Conservation (phyloP, 2,329 filamentous ascomycete genomes). For the Diaporthe destruens region DNA sequence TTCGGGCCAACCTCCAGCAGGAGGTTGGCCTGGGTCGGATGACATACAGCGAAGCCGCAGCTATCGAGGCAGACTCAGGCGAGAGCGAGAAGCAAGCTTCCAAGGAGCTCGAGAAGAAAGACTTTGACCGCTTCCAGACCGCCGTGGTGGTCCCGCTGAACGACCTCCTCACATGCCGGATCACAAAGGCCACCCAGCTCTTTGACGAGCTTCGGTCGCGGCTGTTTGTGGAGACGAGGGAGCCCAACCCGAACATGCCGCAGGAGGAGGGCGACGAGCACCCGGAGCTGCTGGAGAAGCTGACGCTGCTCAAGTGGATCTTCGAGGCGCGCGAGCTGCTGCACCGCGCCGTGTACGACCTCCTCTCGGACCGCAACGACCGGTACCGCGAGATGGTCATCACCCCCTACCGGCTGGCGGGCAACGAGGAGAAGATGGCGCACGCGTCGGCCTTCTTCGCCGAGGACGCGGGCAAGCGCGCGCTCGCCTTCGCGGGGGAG, state of each 20-base stretch:
- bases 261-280: constrained; percentile 97
- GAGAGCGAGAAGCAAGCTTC: constrained; percentile 76
- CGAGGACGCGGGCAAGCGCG: constrained; percentile 80
- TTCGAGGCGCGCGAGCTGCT: constrained; percentile 93
- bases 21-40: constrained; percentile 84
- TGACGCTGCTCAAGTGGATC: constrained; percentile 96
- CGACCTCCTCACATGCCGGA: constrained; percentile 80
- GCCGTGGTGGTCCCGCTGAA: constrained; percentile 88
- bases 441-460: constrained; percentile 86
- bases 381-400: constrained; percentile 88
- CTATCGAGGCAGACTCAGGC: constrained; percentile 81
- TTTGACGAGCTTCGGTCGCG: constrained; percentile 81
- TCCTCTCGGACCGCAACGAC: constrained; percentile 86
- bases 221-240: constrained; percentile 78
- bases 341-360: constrained; percentile 85
- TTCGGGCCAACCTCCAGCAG: constrained; percentile 81
- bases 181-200: constrained; percentile 79
- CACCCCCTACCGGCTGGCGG: constrained; percentile 80
- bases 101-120: constrained; percentile 80
- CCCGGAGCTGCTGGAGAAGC: constrained; percentile 92
- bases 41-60: constrained; percentile 84
- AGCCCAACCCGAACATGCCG: constrained; percentile 80
- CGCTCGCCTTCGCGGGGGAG: constrained; percentile 77
- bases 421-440: constrained; percentile 82
- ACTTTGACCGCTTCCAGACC: constrained; percentile 88